Evolutionary conservation across 495 filamentous ascomycete species (phyloP), one percentile per base, ranked within the genome.

Genomic region (Neurospora sp.): DNA sequence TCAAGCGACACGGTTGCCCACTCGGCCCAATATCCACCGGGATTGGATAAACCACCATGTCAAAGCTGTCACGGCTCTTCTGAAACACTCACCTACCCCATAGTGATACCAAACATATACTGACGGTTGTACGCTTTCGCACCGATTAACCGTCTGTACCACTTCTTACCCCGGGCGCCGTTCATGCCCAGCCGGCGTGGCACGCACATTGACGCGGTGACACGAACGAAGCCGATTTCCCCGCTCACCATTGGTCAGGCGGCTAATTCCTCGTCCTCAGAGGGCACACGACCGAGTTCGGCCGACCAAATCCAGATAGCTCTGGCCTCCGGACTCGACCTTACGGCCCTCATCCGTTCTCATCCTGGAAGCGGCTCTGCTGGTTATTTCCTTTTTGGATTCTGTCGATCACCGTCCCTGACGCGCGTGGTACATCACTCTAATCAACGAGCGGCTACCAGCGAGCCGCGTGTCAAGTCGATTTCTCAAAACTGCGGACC

Each of bases 401-500:
- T 61, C 71, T 69, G 37, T 42, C 69, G n/a, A n/a, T 70, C 70
- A 53, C 42, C 16, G 59, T 75, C 14, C 31, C 38, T 59, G 31
- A 45, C 44, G 31, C 44, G 38, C 16, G 59, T 27, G 68, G 31
- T 69, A 68, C 20, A n/a, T 38, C 42, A 53, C 31, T 61, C 69
- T 73, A 65, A 48, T 17, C 20, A 16, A 39, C n/a, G 70, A 59
- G 69, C 48, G 40, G 69, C 38, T 72, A 70, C 71, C 53, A 48
- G 72, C 40, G 22, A 71, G 71, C 75, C 73, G 76, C 75, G 70
- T 75, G 74, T 75, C 77, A 79, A 16, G 74, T 68, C 76, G 73
- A 74, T 69, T 61, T 17, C 65, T 48, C 44, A 69, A 9, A 40
- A 44, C 70, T 72, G 75, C 77, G 72, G 45, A 70, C 71, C 41